These are phyloP conservation scores for Nitzschia sp. DNA, from an alignment of 108 stramenopile genomes.

Conservation along the genomic window DNA sequence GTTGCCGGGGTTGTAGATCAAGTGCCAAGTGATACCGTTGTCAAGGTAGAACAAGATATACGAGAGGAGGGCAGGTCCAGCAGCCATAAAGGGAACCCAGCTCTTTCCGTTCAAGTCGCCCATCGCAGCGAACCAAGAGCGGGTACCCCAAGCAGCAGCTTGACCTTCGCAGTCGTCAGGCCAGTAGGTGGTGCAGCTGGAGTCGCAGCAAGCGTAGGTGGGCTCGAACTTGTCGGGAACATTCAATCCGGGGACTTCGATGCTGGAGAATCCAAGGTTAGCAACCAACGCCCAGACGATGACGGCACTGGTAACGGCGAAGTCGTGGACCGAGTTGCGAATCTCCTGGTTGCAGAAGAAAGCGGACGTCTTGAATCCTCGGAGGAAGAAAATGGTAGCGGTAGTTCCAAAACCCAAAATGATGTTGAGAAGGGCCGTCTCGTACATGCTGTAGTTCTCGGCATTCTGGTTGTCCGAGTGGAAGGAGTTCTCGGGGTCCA, in stretches of 20 bases:
- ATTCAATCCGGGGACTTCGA: conserved; percentile 31
- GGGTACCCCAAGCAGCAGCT: conserved; percentile 40
- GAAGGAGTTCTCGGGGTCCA: conserved; percentile 17
- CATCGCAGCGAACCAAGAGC: conserved; percentile 52
- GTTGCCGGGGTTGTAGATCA: conserved; percentile 25
- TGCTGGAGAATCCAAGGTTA: conserved; percentile 25
- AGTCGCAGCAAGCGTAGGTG: no score
- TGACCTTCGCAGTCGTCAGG: no score
- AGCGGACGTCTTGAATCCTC: conserved; percentile 38
- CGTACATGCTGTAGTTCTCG: conserved; percentile 31
- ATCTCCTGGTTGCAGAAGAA: conserved; percentile 44
- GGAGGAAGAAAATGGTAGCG: conserved; percentile 37
- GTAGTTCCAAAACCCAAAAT: conserved; percentile 47
- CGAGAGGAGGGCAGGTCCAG: no score
- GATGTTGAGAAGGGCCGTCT: conserved; percentile 38
- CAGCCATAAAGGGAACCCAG: no score
- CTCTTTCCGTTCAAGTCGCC: no score
- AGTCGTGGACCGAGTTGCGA: conserved; percentile 47
- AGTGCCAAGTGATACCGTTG: no score
- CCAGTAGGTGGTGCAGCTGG: conserved; percentile 37
- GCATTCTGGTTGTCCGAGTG: conserved; percentile 41
- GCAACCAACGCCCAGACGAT: conserved; percentile 42
- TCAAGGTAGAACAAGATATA: conserved; percentile 53
- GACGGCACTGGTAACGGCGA: conserved; percentile 42
- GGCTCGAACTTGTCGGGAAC: conserved; percentile 55